phyloP scores from a whole-genome alignment of 2,329 filamentous ascomycete species.

The Pseudogymnoascus sp. region DNA sequence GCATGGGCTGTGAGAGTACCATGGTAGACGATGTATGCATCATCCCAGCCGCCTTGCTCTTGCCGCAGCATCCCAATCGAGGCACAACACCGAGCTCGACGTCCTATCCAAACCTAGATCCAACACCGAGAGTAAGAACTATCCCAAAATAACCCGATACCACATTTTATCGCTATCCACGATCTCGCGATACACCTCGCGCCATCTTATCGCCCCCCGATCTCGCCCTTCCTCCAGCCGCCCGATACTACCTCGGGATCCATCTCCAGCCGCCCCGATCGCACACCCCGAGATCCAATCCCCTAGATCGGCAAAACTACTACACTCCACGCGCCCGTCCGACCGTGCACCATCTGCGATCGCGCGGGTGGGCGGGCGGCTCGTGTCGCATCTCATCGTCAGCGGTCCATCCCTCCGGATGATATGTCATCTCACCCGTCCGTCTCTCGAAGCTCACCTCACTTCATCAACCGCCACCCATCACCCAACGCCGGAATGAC shows the following conservation, averaged over 20 bases:
- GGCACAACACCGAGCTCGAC: background rate
- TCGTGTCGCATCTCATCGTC: background rate
- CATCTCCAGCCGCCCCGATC: background rate
- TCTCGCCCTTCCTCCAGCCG: background rate
- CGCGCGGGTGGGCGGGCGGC: background rate
- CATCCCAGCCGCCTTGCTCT: background rate
- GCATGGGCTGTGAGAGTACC: constrained; percentile 1
- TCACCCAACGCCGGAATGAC: background rate
- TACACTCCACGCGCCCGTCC: background rate
- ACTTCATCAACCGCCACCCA: background rate
- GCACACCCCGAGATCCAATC: background rate
- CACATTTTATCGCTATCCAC: constrained; percentile 1
- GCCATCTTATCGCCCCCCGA: constrained; percentile 1
- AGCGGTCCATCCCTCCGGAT: background rate
- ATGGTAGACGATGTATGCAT: background rate
- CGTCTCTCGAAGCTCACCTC: background rate
- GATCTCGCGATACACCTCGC: background rate
- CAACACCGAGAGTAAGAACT: background rate
- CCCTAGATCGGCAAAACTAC: background rate
- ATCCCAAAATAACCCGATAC: background rate
- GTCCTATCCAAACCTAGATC: background rate
- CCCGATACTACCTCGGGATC: background rate
- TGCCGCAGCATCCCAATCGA: background rate
- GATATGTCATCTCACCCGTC: background rate
- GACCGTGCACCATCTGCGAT: background rate